phyloP scores from a whole-genome alignment of 1,284 basidiomycete species.

The Papiliotrema terrestris region DNA sequence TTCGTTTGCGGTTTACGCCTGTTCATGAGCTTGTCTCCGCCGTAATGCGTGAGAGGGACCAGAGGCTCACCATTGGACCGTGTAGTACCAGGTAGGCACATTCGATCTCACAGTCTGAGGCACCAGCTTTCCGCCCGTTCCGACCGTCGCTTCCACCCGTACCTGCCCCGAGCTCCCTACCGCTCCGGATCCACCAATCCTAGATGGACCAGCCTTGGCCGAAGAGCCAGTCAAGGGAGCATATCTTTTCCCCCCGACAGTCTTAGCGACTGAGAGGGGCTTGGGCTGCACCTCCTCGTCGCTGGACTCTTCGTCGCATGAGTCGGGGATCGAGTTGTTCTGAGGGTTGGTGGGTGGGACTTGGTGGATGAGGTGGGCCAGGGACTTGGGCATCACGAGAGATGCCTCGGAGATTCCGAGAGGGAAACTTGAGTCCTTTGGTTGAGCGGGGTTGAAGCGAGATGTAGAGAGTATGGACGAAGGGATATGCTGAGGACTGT shows the following conservation, averaged over 20 bases:
- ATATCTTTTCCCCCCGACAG: conserved; percentile 4
- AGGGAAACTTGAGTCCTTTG: too few species aligned
- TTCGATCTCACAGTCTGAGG: conserved; percentile 11
- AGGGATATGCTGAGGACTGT: not conserved
- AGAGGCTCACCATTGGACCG: conserved; percentile 44
- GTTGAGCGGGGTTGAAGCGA: not conserved
- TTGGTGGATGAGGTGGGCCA: conserved; percentile 16
- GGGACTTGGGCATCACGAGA: conserved; percentile 2
- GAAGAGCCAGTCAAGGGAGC: conserved; percentile 1
- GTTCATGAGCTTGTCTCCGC: conserved; percentile 11
- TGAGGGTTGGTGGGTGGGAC: conserved; percentile 17
- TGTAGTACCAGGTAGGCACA: conserved; percentile 27
- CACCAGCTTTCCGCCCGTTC: conserved; percentile 22
- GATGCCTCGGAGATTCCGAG: too few species aligned
- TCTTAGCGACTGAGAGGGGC: conserved; percentile 3
- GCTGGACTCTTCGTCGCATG: conserved; percentile 20
- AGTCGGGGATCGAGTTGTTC: conserved; percentile 17
- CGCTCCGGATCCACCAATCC: not conserved
- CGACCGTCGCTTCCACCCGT: conserved; percentile 10
- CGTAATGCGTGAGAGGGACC: not conserved
- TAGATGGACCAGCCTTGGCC: conserved; percentile 1
- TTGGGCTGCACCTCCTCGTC: conserved; percentile 14
- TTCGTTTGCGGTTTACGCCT: conserved; percentile 49
- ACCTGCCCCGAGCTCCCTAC: not conserved
- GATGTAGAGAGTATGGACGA: not conserved